Evolutionary conservation across 139 green algal genomes (phyloP).

Genomic region (Picochlorum costavermella): DNA sequence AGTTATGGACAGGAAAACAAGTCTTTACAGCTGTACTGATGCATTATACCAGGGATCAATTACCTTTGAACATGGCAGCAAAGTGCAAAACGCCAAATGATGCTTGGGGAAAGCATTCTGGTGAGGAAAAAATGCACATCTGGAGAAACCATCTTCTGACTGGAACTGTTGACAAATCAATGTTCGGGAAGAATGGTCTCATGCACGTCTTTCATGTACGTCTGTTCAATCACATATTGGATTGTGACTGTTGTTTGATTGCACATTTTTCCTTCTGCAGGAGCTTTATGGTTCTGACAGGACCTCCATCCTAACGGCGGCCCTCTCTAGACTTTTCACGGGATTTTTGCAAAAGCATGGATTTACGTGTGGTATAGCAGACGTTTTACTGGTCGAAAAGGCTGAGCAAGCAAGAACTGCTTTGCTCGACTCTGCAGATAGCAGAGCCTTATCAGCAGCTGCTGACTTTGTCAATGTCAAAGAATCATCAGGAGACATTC

Average conservation of each 20-base stretch:
- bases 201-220: conserved; percentile 68
- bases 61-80: conserved; percentile 64
- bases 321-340: conserved; percentile 83
- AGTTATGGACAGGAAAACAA: conserved; percentile 89
- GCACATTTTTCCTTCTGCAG: conserved; percentile 29
- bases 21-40: conserved; percentile 69
- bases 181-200: conserved; percentile 89
- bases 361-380: conserved; percentile 92
- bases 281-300: conserved; percentile 81
- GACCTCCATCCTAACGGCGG: conserved; percentile 70
- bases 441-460: conserved; percentile 37
- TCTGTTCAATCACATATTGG: conserved; percentile 9
- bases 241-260: neutral
- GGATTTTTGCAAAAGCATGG: conserved; percentile 74
- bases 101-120: conserved; percentile 67
- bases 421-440: conserved; percentile 54
- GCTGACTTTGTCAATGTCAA: conserved; percentile 36
- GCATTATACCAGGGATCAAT: conserved; percentile 59
- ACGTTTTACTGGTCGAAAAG: conserved; percentile 64
- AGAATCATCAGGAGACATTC: conserved; percentile 4
- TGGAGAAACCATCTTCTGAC: conserved; percentile 63
- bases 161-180: conserved; percentile 88
- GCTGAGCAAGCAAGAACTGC: conserved; percentile 46
- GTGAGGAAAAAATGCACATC: conserved; percentile 59
- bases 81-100: conserved; percentile 63